These are phyloP conservation scores for Aspergillus coremiiformis DNA, from an alignment of 495 filamentous ascomycete genomes.

Conservation along the genomic window DNA sequence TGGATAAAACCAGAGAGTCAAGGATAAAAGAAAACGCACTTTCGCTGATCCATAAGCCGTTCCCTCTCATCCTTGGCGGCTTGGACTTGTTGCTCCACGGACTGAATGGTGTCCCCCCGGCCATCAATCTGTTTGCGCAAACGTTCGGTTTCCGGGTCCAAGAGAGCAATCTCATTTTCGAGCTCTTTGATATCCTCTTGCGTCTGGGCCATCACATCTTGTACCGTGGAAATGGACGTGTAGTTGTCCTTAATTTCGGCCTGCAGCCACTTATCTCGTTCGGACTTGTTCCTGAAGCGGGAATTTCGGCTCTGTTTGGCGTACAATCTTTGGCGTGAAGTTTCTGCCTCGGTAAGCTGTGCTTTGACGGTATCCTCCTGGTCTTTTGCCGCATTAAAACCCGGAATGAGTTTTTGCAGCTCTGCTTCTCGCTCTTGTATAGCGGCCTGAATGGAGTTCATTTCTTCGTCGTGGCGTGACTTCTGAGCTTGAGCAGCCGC, in stretches of 20 bases:
- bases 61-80: conserved; percentile 75
- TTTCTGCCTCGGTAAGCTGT: conserved; percentile 68
- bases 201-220: conserved; percentile 72
- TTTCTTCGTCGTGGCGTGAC: conserved; percentile 60
- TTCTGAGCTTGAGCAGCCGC: conserved; percentile 66
- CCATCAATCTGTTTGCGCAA: conserved; percentile 70
- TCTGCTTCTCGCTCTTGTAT: conserved; percentile 72
- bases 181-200: conserved; percentile 77
- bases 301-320: conserved; percentile 90
- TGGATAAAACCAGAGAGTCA: background rate
- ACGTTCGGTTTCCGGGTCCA: conserved; percentile 65
- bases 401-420: conserved; percentile 61
- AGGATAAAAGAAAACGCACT: conserved; percentile 35
- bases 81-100: conserved; percentile 63
- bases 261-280: conserved; percentile 78
- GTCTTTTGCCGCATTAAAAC: conserved; percentile 63
- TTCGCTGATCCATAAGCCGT: conserved; percentile 76
- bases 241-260: conserved; percentile 78
- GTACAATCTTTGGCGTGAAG: conserved; percentile 69
- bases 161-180: conserved; percentile 57
- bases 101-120: conserved; percentile 63
- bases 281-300: conserved; percentile 78
- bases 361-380: conserved; percentile 63
- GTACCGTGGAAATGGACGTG: conserved; percentile 64
- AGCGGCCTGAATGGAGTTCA: conserved; percentile 63